These are phyloP conservation scores for Colletotrichum trifolii DNA, from an alignment of 2,329 filamentous ascomycete species.

Conservation along the genomic window DNA sequence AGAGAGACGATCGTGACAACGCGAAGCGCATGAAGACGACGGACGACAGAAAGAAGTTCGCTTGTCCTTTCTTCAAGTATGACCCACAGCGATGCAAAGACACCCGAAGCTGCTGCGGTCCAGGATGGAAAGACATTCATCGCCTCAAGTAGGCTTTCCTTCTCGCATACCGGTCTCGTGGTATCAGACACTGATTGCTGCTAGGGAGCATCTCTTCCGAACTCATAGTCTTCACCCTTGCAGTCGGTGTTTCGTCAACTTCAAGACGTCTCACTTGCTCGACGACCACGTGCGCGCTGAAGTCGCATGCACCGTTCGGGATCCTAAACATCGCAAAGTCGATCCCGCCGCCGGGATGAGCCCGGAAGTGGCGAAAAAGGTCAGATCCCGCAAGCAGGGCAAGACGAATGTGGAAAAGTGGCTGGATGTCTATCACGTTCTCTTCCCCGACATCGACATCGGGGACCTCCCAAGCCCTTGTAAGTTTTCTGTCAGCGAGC, in stretches of 20 bases:
- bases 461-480: slow-evolving; percentile 28
- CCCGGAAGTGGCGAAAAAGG: slow-evolving; percentile 44
- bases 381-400: slow-evolving; percentile 47
- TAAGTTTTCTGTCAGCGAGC: slow-evolving; percentile 17
- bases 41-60: slow-evolving; percentile 39
- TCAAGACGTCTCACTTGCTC: slow-evolving; percentile 45
- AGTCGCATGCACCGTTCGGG: slow-evolving; percentile 39
- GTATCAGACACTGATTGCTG: not conserved
- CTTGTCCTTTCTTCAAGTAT: slow-evolving; percentile 54
- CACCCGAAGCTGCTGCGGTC: slow-evolving; percentile 47
- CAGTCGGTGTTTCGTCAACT: slow-evolving; percentile 49
- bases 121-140: slow-evolving; percentile 50
- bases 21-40: slow-evolving; percentile 26
- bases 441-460: slow-evolving; percentile 44
- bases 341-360: slow-evolving; percentile 47
- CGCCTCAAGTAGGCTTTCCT: slow-evolving; percentile 47
- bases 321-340: slow-evolving; percentile 36
- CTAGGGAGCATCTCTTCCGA: slow-evolving; percentile 51
- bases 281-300: slow-evolving; percentile 44
- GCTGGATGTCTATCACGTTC: slow-evolving; percentile 48
- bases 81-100: slow-evolving; percentile 47
- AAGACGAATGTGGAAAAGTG: slow-evolving; percentile 45
- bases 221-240: slow-evolving; percentile 48
- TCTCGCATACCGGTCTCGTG: not conserved
- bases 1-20: slow-evolving; percentile 3